Conservation (phyloP, 2,329 filamentous ascomycete species). For the Neoscytalidium dimidiatum region DNA sequence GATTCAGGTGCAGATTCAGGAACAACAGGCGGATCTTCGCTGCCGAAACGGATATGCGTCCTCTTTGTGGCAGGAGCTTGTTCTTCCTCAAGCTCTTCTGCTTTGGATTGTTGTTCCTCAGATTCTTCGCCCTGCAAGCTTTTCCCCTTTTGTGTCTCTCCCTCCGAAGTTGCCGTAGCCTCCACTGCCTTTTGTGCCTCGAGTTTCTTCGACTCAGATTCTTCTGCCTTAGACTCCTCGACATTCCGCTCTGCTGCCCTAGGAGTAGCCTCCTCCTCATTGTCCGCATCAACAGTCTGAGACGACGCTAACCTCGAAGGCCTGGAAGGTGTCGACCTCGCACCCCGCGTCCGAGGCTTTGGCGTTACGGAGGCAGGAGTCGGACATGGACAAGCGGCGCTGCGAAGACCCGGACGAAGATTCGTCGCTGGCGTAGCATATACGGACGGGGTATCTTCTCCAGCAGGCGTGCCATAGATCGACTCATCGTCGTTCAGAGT, state of each 20-base stretch:
- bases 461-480: conserved; percentile 16
- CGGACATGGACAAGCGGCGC: background rate
- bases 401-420: background rate
- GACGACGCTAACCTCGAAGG: conserved; percentile 10
- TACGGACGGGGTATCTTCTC: conserved; percentile 14
- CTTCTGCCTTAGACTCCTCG: background rate
- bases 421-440: conserved; percentile 20
- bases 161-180: background rate
- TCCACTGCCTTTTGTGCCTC: background rate
- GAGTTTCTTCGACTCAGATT: background rate
- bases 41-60: conserved; percentile 35
- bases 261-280: conserved; percentile 2
- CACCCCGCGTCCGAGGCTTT: background rate
- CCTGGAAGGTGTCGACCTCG: conserved; percentile 15
- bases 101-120: background rate
- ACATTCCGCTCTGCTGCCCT: background rate
- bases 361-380: conserved; percentile 10
- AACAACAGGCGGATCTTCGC: conserved; percentile 32
- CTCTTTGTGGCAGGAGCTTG: background rate
- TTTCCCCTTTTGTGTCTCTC: no score
- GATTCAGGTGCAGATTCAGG: conserved; percentile 6
- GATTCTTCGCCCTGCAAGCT: background rate
- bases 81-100: background rate
- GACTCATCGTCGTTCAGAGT: conserved; percentile 1
- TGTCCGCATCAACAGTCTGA: conserved; percentile 7